Evolutionary conservation across 192 early-diverging fungal species (phyloP), one percentile per base, ranked within the genome.

Genomic region (Backusella australiensis): DNA sequence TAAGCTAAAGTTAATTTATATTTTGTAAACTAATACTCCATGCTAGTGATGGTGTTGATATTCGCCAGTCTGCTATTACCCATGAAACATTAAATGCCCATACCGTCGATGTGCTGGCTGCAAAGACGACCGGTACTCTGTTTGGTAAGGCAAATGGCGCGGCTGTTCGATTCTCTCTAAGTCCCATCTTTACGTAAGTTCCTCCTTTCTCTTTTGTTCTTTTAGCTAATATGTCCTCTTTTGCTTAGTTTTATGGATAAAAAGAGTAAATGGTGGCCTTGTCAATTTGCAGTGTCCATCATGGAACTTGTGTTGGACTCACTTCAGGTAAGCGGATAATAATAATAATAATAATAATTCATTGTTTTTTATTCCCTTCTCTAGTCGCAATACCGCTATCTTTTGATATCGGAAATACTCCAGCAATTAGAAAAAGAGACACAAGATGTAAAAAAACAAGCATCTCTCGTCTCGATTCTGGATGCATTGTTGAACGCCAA

Each of bases 381-480:
- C 6, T 85, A 86, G 84, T 82, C 84, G 34, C 86, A 88, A 69
- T 84, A 82, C 38, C 84, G 89, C 3, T 83, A 85, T 26, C 82
- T 86, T 69, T 78, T 88, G 4, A 85, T 88, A 7, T 80, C 84
- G 11, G 83, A 88, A 52, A 76, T 90, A 29, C 77, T 84, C 34
- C 68, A 81, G 2, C 85, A 84, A 52, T 77, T 90, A 11, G 81
- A 84, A 14, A 71, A 46, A 7, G 41, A 39, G 6, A 56, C 29
- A 0, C 36, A 72, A 9, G 32, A 39, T 35, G 72, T 42, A 15
- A 72, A 82, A 34, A 85, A 87, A 69, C 80, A 82, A 32, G 82
- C 79, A 6, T 83, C 85, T 5, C 44, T 86, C 36, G 81, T 88
- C 9, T 72, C 81, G 17, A 85, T 84, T 34, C 41, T 87, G n/a